Base-by-base conservation (phyloP, 768 basidiomycete genomes). In the Tricholoma saponaceum region DNA sequence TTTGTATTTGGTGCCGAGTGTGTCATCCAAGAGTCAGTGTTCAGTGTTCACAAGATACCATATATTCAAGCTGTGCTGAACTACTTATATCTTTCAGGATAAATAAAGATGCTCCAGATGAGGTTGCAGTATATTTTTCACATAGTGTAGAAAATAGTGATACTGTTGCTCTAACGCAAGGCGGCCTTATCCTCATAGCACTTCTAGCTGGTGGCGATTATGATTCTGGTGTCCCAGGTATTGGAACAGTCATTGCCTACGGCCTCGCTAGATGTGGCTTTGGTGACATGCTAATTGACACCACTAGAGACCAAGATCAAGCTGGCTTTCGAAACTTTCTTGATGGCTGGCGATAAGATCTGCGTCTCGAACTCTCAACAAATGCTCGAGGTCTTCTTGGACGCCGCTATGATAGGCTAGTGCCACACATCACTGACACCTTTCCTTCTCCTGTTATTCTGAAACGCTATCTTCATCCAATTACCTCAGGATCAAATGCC, bases 131-230 rank as follows among this genome's bases (percentile, higher is more conserved):
- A n/a, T 60, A 60, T 25, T 39, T 26, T 18, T 16, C 41, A 5
- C 39, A 52, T 41, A 28, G 32, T 9, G 52, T 56, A 10, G 43
- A 61, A 25, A 20, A 50, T 25, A 12, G 5, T 9, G 46, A 51
- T 7, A 13, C 14, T 6, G 56, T 60, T 4, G 30, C 23, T 6
- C 47, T 64, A 4, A 60, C 58, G 8, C 43, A 39, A 5, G 71
- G 76, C 35, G 84, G 84, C 8, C 74, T 84, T 44, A 76, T 86
- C 49, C 75, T 88, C 4, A 79, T 87, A 13, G 86, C 79, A 4
- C 72, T 89, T 2, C 71, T 88, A 13, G 76, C 78, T 8, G 87
- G 88, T 0, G 87, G 87, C 2, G 87, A 89, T 64, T 90, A 89
- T 60, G 75, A 82, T 16, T 78, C 69, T 13, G 82, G 82, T 20